Base-by-base conservation (phyloP, 2,329 filamentous ascomycete genomes). In the Calonectria pseudoturangicola region DNA sequence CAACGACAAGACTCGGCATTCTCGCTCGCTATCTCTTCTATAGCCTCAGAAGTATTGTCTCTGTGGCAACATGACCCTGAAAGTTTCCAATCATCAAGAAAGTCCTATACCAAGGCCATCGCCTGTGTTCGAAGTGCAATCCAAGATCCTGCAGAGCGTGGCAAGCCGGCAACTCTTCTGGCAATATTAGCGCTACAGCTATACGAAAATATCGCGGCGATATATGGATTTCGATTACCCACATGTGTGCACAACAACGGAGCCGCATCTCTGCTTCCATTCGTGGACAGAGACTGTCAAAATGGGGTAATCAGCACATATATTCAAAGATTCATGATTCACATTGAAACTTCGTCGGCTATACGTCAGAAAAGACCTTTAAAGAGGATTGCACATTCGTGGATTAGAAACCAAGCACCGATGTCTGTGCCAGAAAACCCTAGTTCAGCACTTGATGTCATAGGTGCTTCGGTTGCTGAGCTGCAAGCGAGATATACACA, bases 401-500 rank as follows among this genome's bases (percentile, higher is more conserved):
- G 66, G 66, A 50, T 72, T 9, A 41, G 21, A n/a, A 33, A 63
- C 25, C 28, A 60, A 41, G 33, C 4, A 21, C 21, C 30, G 0
- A 18, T 12, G 36, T 33, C 21, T 6, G 43, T 65, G 12, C 48
- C 62, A 15, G 39, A 58, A 10, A 74, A 66, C 33, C 66, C 60
- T 21, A 72, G 70, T 41, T 64, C 66, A 7, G 67, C 21, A 13
- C 66, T 74, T 25, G 72, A 74, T 33, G 13, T 65, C n/a, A 67
- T 72, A 15, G 72, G 72, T 28, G 69, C 69, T 36, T 69, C 70
- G 10, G 56, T 74, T 25, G 70, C 66, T 3, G 67, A 66, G 4
- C 25, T 70, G 9, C 72, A 60, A 10, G 54, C 30, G 13, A 15
- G 30, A 15, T 30, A 21, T 58, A 25, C 33, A 54, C 16, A 48